Conservation (phyloP, 495 filamentous ascomycete genomes). For the Stereocaulon alpinum region DNA sequence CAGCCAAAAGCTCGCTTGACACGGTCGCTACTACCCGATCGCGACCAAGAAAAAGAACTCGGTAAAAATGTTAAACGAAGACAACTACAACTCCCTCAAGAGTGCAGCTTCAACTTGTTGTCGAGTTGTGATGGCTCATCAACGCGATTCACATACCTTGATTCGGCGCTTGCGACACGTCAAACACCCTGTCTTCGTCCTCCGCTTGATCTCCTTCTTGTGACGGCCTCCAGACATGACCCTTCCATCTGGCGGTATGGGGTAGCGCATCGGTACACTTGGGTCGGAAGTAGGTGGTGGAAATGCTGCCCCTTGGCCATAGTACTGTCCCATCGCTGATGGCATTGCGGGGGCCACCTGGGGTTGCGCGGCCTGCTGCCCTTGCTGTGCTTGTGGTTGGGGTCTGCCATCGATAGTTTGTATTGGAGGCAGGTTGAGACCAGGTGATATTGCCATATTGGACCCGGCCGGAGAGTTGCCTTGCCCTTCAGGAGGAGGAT, state of each 20-base stretch:
- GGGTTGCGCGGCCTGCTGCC: constrained; percentile 26
- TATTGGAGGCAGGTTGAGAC: constrained; percentile 58
- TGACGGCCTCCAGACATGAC: constrained; percentile 72
- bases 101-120: constrained; percentile 13
- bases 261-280: constrained; percentile 46
- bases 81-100: constrained; percentile 19
- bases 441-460: constrained; percentile 34
- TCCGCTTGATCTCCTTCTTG: constrained; percentile 98
- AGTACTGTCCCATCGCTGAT: constrained; percentile 29
- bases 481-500: constrained; percentile 37
- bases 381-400: constrained; percentile 32
- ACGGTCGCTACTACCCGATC: constrained; percentile 25
- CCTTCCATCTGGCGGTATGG: constrained; percentile 49
- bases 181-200: constrained; percentile 94
- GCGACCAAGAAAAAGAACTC: constrained; percentile 19
- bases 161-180: constrained; percentile 96
- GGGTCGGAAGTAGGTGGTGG: constrained; percentile 31
- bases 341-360: constrained; percentile 32
- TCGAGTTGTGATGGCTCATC: constrained; percentile 10
- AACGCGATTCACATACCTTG: constrained; percentile 62
- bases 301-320: constrained; percentile 26
- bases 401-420: constrained; percentile 32
- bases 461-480: constrained; percentile 38
- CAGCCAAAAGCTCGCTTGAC: constrained; percentile 27
- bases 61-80: constrained; percentile 21